Evolutionary conservation across 2,329 filamentous ascomycete genomes (phyloP), one percentile per base, ranked within the genome.

Genomic region (Aspergillus terreus): DNA sequence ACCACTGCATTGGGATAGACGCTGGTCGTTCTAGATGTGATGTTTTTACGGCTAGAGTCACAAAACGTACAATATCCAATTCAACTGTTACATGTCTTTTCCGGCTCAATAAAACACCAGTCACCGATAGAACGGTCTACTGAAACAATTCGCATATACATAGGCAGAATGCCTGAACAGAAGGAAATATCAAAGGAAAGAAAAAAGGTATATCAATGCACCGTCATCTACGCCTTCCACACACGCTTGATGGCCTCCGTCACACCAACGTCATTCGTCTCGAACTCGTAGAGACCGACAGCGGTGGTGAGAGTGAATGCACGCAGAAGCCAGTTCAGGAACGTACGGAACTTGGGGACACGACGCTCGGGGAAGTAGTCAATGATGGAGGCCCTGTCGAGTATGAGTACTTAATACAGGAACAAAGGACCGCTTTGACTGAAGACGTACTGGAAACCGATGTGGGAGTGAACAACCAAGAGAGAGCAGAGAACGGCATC

Each of bases 221-320:
- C 55, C 57, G 62, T 17, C 48, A 49, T 67, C 63, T 68, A 74
- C 65, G 94, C 92, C 66, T 81, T 89, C 94, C 94, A 99, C 57
- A 97, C 78, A 69, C 88, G 83, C 81, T 88, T 90, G 60, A 96
- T 80, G 30, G 86, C 87, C 80, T 95, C 92, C 7, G 91, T 96
- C 54, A 99, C 73, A 60, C 94, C 94, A 47, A 99, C 90, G 63
- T 99, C 94, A 69, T 96, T 97, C 30, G 94, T 99, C 85, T 99
- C 94, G 66, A 97, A 97, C 75, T 97, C 92, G 76, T 99, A 99
- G 66, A 97, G 81, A 52, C 92, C 92, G 59, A 96, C 81, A 46
- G 88, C 91, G 57, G 92, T 89, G 47, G 90, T 77, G 52, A 92
- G 78, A 10, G 95, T 96, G 54, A 83, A 85, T 43, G 80, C 75